Base-by-base conservation (phyloP, 2,329 filamentous ascomycete species). In the Macroventuria anomochaeta region DNA sequence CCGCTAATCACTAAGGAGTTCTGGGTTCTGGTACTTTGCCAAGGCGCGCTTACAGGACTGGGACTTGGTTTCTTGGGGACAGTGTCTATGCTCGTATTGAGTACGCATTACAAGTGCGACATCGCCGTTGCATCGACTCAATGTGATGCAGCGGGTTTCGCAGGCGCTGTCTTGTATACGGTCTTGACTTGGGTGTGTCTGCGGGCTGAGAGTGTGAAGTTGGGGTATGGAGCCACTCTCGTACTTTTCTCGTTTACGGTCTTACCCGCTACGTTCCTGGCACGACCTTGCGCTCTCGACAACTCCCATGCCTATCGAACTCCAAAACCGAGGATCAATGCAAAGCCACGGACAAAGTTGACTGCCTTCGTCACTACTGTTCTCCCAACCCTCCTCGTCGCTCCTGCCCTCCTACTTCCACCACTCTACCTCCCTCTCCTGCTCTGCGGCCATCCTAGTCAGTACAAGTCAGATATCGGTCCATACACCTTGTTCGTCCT, bases 81-180 rank as follows among this genome's bases (percentile, higher is more conserved):
- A 1, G 7, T 62, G 0, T 54, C 57, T 3, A 59, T 52, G 7
- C 39, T 62, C 1, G 54, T 53, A 4, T 55, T 69, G 2, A 61
- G 60, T 1, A 52, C 49, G 2, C 69, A 71, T 32, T 71, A 66
- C 40, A 53, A 44, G 18, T 51, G 60, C 29, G 53, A 70, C 11
- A 21, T 67, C 3, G 68, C 74, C 1, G 59, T 75, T 3, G 73
- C 73, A 32, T 74, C 71, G 3, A 65, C 72, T 29, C 70, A 73
- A 8, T 67, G 72, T 0, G 58, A 56, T 0, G 63, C 42, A 6
- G 51, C 53, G 2, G 65, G 53, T 0, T 57, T 65, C n/a, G 10
- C 53, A 2, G 69, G 67, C 2, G 58, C 57, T 0, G 10, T 57
- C 1, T 38, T 63, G 0, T 63, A 69, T 28, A 63, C 61, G 0